A percentile compares a stretch with the other conserved stretches of the same genome.
Conservation (phyloP, 495 filamentous ascomycete genomes). For the Sphaerosporella brunnea region DNA sequence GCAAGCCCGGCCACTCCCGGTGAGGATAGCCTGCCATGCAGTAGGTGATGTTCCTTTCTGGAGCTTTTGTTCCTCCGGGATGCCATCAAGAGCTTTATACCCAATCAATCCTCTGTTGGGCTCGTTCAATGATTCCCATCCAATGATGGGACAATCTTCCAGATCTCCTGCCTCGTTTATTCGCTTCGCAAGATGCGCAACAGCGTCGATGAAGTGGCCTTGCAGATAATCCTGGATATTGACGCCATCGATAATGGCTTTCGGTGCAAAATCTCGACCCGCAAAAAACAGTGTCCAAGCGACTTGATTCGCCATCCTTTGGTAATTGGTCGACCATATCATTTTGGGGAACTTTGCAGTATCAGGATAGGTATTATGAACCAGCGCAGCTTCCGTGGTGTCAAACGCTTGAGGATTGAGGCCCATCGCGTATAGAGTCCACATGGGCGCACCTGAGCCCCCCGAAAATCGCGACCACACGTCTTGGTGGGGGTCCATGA, state of each 20-base stretch:
- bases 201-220: slow-evolving; percentile 64
- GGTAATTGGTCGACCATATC: slow-evolving; percentile 98
- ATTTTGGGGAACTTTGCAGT: slow-evolving; percentile 86
- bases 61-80: slow-evolving; percentile 76
- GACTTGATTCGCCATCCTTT: slow-evolving; percentile 48
- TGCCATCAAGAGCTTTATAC: slow-evolving; percentile 61
- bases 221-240: slow-evolving; percentile 97
- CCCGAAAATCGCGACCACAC: slow-evolving; percentile 92
- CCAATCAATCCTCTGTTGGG: slow-evolving; percentile 79
- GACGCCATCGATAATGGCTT: slow-evolving; percentile 80
- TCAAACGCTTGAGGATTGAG: slow-evolving; percentile 70
- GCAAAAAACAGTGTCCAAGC: slow-evolving; percentile 63
- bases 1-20: slow-evolving; percentile 71
- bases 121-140: slow-evolving; percentile 92
- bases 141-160: slow-evolving; percentile 73
- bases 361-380: slow-evolving; percentile 87
- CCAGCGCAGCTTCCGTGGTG: slow-evolving; percentile 75
- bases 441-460: slow-evolving; percentile 90
- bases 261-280: slow-evolving; percentile 84
- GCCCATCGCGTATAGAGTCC: slow-evolving; percentile 89
- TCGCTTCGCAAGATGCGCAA: slow-evolving; percentile 57
- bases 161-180: slow-evolving; percentile 86
- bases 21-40: slow-evolving; percentile 82
- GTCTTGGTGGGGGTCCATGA: slow-evolving; percentile 97
- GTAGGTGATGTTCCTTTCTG: slow-evolving; percentile 90